Evolutionary conservation across 1,284 basidiomycete genomes (phyloP).

Genomic region (Puccinia horiana): DNA sequence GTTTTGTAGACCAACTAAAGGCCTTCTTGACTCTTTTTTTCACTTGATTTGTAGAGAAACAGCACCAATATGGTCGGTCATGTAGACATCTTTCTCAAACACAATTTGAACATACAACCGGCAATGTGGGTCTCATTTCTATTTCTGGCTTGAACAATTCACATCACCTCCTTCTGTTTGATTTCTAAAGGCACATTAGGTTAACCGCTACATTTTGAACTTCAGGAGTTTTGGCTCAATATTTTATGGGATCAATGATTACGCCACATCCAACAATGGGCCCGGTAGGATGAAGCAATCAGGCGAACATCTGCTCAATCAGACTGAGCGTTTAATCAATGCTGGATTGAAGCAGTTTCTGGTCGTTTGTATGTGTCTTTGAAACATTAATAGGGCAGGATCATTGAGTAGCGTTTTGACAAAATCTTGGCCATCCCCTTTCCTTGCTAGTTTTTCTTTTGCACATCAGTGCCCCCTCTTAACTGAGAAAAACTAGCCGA

Average conservation of each 20-base stretch:
- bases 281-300: not conserved
- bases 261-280: not conserved
- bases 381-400: not conserved
- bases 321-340: conserved; percentile 6
- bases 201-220: not conserved
- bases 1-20: not conserved
- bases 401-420: not conserved
- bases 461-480: not conserved
- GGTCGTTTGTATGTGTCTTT: conserved; percentile 18
- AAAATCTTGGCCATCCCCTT: not conserved
- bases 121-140: not conserved
- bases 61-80: conserved; percentile 30
- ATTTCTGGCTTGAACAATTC: no score
- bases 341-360: conserved; percentile 5
- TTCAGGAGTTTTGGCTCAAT: conserved; percentile 24
- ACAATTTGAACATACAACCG: not conserved
- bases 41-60: not conserved
- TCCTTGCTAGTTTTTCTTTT: no score
- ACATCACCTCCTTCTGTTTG: no score
- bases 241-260: conserved; percentile 40
- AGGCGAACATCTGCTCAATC: not conserved
- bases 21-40: not conserved
- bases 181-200: not conserved
- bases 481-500: not conserved
- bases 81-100: not conserved